These are phyloP conservation scores for Talaromyces marneffei DNA, from an alignment of 2,329 filamentous ascomycete genomes.

Conservation along the genomic window DNA sequence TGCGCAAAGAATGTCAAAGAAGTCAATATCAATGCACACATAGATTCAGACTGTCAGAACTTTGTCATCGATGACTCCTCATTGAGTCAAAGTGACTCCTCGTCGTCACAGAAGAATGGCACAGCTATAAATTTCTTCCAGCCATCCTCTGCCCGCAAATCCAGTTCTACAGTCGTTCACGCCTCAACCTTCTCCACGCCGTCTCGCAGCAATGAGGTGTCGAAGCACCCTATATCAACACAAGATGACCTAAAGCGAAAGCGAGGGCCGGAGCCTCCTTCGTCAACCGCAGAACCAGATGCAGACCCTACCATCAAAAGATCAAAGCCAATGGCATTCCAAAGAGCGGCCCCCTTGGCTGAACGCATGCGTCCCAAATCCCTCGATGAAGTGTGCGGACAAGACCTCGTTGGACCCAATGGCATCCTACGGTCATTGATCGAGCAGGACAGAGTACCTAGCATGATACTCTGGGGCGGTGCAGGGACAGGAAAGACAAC, in stretches of 20 bases:
- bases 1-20: conserved; percentile 68
- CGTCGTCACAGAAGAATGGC: conserved; percentile 31
- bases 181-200: conserved; percentile 23
- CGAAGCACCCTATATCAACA: conserved; percentile 27
- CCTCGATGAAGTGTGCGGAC: conserved; percentile 81
- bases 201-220: conserved; percentile 22
- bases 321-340: conserved; percentile 57
- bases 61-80: conserved; percentile 51
- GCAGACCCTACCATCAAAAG: conserved; percentile 53
- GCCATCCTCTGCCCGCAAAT: conserved; percentile 44
- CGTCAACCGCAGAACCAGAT: conserved; percentile 27
- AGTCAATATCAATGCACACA: conserved; percentile 72
- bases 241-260: conserved; percentile 19
- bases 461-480: conserved; percentile 78
- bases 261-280: conserved; percentile 18
- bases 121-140: conserved; percentile 52
- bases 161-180: conserved; percentile 21
- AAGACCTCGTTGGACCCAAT: conserved; percentile 77
- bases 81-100: conserved; percentile 40
- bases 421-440: conserved; percentile 86
- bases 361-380: conserved; percentile 86
- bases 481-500: conserved; percentile 52
- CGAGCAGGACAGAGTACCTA: conserved; percentile 77
- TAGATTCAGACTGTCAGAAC: conserved; percentile 70
- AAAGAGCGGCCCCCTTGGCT: conserved; percentile 73